Evolutionary conservation across 331 rosid genomes (phyloP), one percentile per base, ranked within the genome.

Genomic region (Telfairia occidentalis): DNA sequence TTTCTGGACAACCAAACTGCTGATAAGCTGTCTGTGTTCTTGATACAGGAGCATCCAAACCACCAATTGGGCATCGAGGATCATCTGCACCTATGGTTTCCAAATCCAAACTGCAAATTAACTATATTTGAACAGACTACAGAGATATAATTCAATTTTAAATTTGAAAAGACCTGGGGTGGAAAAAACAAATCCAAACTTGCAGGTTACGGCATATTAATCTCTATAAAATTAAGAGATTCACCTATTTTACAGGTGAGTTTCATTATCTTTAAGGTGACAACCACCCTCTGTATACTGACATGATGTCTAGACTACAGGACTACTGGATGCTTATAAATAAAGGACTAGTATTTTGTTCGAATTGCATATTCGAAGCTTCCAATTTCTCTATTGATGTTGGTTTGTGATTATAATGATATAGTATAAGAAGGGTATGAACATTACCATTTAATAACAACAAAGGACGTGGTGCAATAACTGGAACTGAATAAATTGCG

Each of bases 391-490:
- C 38, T 12, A 32, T 58, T 78, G 38, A 49, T 4, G 45, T 26
- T 73, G 38, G 53, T 37, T 64, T 15, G 55, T 29, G 23, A 71
- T 30, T 38, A 69, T 32, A 58, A 42, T 57, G 43, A 61, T 32
- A 12, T 9, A 30, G 32, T 32, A 72, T 5, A 52, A 7, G 46
- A 30, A 52, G 64, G 30, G 52, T 19, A 32, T 21, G 77, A 53
- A 30, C 5, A 16, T 26, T 84, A 92, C 99, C 92, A 61, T 88
- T 88, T 63, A 92, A 42, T 60, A 95, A 86, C 81, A 95, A 86
- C 76, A 87, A 82, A 73, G 96, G 97, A 40, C 90, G 96, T 16
- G 92, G 90, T 54, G 97, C 91, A 65, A 88, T 86, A 54, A 83
- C 81, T 35, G 90, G 88, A 84, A 95, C 75, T 28, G 99, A 61